phyloP scores from a whole-genome alignment of 257 asterid species.

The Ehretia macrophylla region DNA sequence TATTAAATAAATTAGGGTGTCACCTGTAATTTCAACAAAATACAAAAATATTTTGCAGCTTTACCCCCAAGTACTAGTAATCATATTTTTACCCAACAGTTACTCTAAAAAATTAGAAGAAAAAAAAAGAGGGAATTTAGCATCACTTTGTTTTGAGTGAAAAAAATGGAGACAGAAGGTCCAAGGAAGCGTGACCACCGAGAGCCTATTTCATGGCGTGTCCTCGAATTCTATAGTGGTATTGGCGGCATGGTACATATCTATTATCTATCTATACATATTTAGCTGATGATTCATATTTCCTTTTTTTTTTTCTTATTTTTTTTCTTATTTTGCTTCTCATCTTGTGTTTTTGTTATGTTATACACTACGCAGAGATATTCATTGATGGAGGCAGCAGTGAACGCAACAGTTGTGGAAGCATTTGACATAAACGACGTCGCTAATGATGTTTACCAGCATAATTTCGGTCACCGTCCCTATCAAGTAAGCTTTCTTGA shows the following conservation, averaged over 20 bases:
- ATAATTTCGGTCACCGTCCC: slow-evolving; percentile 90
- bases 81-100: too few relatives aligned
- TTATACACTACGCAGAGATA: slow-evolving; percentile 41
- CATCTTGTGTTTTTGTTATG: too few relatives aligned
- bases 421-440: slow-evolving; percentile 89
- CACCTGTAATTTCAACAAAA: too few relatives aligned
- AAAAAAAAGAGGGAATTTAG: too few relatives aligned
- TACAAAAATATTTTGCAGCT: too few relatives aligned
- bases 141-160: too few relatives aligned
- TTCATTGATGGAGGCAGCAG: slow-evolving; percentile 66
- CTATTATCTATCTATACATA: too few relatives aligned
- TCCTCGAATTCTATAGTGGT: slow-evolving; percentile 93
- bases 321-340: too few relatives aligned
- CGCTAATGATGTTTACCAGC: slow-evolving; percentile 90
- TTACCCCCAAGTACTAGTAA: too few relatives aligned
- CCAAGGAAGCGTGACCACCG: slow-evolving; percentile 30
- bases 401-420: slow-evolving; percentile 71
- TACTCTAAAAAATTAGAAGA: too few relatives aligned
- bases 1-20: too few relatives aligned
- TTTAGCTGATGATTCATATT: not conserved
- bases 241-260: slow-evolving; percentile 81
- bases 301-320: too few relatives aligned
- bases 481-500: slow-evolving; percentile 44
- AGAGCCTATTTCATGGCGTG: slow-evolving; percentile 56
- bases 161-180: slow-evolving; percentile 35